Base-by-base conservation (phyloP, 768 basidiomycete species). In the Amanita fuliginea region DNA sequence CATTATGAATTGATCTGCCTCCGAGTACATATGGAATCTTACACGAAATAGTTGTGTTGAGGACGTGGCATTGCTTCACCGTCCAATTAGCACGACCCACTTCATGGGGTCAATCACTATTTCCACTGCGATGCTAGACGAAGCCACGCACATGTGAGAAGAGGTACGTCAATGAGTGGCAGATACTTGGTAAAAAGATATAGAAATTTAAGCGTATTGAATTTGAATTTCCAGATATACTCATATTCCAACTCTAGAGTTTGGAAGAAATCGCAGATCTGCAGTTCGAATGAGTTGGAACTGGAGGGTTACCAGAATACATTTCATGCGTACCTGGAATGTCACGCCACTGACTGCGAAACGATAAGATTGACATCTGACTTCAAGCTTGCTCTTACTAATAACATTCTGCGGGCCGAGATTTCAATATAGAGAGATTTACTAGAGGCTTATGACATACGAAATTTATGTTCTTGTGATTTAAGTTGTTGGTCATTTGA, bases 181-280 rank as follows among this genome's bases (percentile, higher is more conserved):
- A 55, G 47, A 36, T 66, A 66, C 22, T 61, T 59, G 36, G 56
- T 51, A 21, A 57, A 52, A 16, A 63, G 49, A 50, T 58, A 66
- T 18, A 63, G 49, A 33, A 46, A 46, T 43, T 62, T 64, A 6
- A 59, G 54, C 5, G 56, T 10, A 36, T 50, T 53, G 58, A 60
- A 60, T 39, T 46, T 51, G 5, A 56, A 51, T 10, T 46, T 46
- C 63, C 63, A 64, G 13, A 62, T 51, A 26, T 53, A 47, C 32
- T 49, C 36, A 21, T 57, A 52, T 45, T 64, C 62, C 14, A 53
- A 13, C 5, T 56, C 49, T 11, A 62, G 50, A 14, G 61, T 63
- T 44, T 62, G 46, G 28, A 61, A 33, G 52, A 54, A 60, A 47
- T 64, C 62, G 46, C 54, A 60, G 14, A 30, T 26, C 39, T 49